Percentiles rank a stretch among this genome's conserved stretches.
Conservation (phyloP, 257 asterid species). For the Verbascum thapsus region DNA sequence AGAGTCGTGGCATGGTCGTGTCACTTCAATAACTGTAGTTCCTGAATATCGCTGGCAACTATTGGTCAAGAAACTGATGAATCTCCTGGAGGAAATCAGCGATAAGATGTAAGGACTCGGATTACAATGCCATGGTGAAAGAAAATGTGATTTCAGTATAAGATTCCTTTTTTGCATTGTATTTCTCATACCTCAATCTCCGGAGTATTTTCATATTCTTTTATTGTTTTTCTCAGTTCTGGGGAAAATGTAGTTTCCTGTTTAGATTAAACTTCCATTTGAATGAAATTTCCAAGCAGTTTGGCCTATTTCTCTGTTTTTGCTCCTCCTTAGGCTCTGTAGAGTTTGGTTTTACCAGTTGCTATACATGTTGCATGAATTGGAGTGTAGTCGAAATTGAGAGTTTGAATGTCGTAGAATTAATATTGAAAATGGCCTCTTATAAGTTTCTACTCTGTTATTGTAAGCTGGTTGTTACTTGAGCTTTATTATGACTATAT, state of each 20-base stretch:
- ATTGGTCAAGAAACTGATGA: constrained; percentile 94
- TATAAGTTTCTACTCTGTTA: neutral
- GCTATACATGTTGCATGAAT: constrained; percentile 2
- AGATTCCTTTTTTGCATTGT: no score
- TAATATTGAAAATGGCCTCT: neutral
- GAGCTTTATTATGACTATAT: neutral
- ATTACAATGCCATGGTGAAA: neutral
- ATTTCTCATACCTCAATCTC: no score
- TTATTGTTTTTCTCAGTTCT: no score
- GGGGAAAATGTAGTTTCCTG: no score
- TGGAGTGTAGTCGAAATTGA: neutral
- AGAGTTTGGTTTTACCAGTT: neutral
- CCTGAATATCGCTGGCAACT: constrained; percentile 95
- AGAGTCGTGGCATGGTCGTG: constrained; percentile 99
- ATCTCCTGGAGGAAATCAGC: constrained; percentile 82
- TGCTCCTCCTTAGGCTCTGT: no score
- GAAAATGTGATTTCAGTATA: no score
- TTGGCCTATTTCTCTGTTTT: no score
- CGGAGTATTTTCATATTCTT: no score
- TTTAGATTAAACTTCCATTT: no score
- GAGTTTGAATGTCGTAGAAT: neutral
- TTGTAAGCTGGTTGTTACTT: neutral
- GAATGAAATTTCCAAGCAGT: no score
- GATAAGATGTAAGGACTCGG: constrained; percentile 73
- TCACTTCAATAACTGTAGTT: constrained; percentile 91